phyloP scores from a whole-genome alignment of 305 asterid species.

The Solanum chacoense region DNA sequence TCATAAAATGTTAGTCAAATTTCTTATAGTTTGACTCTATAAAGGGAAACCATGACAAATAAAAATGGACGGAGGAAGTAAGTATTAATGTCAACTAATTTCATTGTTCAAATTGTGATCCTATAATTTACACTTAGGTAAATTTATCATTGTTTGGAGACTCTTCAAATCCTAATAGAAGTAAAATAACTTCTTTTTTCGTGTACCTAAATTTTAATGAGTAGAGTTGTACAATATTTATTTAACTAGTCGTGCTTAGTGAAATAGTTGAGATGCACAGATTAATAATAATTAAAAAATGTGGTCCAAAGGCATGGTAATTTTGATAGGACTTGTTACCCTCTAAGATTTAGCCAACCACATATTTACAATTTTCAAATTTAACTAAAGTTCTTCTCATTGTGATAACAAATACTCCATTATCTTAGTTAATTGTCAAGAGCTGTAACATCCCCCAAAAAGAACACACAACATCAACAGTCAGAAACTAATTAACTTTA shows the following conservation, averaged over 20 bases:
- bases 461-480: neutral
- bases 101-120: neutral
- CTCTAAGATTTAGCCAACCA: neutral
- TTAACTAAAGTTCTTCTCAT: neutral
- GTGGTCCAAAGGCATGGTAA: neutral
- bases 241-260: neutral
- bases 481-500: neutral
- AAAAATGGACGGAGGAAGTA: neutral
- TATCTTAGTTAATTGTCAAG: neutral
- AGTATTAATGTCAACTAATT: neutral
- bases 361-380: neutral
- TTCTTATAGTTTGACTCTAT: too few relatives aligned
- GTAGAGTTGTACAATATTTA: neutral
- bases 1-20: too few relatives aligned
- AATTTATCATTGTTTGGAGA: neutral
- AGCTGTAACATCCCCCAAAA: neutral
- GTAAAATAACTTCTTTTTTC: neutral
- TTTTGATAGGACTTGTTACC: neutral
- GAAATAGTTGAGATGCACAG: neutral
- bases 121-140: neutral
- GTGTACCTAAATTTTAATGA: neutral
- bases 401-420: neutral
- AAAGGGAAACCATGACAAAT: too few relatives aligned
- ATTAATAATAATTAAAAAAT: neutral
- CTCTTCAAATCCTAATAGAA: neutral